Conservation (phyloP, 306 rosid genomes). For the Acacia confusa region DNA sequence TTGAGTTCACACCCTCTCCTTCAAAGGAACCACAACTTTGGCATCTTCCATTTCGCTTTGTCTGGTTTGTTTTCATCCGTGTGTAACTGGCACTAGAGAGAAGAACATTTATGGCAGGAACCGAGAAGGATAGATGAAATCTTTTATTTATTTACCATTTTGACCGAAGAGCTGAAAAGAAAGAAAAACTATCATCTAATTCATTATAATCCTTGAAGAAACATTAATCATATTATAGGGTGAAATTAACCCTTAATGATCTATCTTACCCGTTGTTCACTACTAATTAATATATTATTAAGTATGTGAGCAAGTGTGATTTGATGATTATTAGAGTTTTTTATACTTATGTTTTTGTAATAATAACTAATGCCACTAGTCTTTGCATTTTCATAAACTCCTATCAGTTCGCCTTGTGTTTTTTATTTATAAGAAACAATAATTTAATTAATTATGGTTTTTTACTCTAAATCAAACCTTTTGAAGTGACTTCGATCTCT, state of each 20-base stretch:
- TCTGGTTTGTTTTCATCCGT: not conserved
- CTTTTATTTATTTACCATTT: not conserved
- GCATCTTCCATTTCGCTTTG: conserved; percentile 20
- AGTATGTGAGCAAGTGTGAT: not conserved
- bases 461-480: not conserved
- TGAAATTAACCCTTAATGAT: not conserved
- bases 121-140: not conserved
- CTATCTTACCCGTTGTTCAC: not conserved
- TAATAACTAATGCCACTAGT: not conserved
- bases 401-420: not conserved
- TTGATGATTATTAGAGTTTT: no score
- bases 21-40: conserved; percentile 34
- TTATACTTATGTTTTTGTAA: not conserved
- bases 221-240: not conserved
- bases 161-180: not conserved
- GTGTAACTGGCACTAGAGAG: not conserved
- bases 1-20: conserved; percentile 36
- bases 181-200: not conserved
- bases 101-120: not conserved
- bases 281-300: not conserved
- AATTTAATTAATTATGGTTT: not conserved
- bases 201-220: not conserved
- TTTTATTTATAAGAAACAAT: not conserved
- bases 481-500: not conserved
- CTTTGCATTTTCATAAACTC: not conserved